Evolutionary conservation across 1,284 basidiomycete genomes (phyloP).

Genomic region (Schizopora paradoxa): DNA sequence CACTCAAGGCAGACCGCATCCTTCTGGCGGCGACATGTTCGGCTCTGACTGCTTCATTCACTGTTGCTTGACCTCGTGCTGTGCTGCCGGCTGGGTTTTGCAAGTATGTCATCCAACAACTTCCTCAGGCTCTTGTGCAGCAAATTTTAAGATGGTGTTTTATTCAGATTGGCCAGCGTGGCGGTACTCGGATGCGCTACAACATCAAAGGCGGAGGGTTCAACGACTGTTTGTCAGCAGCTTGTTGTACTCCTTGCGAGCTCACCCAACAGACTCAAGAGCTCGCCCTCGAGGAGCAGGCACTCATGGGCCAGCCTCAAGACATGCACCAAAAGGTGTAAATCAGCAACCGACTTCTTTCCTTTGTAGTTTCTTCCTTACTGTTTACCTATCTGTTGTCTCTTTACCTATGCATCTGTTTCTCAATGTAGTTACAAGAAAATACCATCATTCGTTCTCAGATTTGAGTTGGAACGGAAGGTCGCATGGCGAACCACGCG

Average conservation of each 20-base stretch:
- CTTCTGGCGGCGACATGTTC: slow-evolving; percentile 18
- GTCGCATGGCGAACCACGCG: too few relatives aligned
- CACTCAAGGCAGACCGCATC: slow-evolving; percentile 20
- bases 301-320: too few relatives aligned
- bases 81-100: slow-evolving; percentile 36
- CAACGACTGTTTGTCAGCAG: slow-evolving; percentile 36
- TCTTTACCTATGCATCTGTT: too few relatives aligned
- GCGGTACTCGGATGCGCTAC: slow-evolving; percentile 37
- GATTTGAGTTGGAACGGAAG: too few relatives aligned
- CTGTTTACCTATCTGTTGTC: too few relatives aligned
- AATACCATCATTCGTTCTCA: too few relatives aligned
- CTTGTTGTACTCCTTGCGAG: slow-evolving; percentile 43
- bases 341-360: too few relatives aligned
- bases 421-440: too few relatives aligned
- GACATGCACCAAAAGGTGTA: too few relatives aligned
- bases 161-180: slow-evolving; percentile 36
- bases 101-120: slow-evolving; percentile 35
- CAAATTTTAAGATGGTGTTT: too few relatives aligned
- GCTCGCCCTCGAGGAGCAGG: slow-evolving; percentile 41
- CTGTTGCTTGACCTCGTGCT: slow-evolving; percentile 25
- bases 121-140: too few relatives aligned
- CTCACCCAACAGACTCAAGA: slow-evolving; percentile 45
- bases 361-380: too few relatives aligned
- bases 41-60: slow-evolving; percentile 21
- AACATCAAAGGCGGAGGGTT: slow-evolving; percentile 36